These are phyloP conservation scores for Daldinia bambusicola DNA, from an alignment of 495 filamentous ascomycete genomes.

Conservation along the genomic window DNA sequence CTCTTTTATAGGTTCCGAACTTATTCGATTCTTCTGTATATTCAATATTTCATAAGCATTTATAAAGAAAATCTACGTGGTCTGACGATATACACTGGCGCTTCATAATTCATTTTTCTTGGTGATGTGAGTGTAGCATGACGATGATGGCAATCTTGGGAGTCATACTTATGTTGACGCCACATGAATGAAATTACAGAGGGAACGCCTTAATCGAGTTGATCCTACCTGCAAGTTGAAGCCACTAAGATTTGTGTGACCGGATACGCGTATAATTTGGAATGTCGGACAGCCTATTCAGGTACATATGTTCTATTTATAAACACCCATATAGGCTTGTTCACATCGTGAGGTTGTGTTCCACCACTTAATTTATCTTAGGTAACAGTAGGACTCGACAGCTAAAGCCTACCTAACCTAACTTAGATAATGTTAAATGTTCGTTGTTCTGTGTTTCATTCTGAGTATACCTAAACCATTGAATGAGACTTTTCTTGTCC, in stretches of 20 bases:
- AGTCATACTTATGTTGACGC: no score
- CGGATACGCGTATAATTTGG: background rate
- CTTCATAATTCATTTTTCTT: background rate
- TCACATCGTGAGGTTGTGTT: background rate
- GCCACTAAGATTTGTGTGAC: background rate
- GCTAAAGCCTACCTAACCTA: no score
- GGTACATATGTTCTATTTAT: background rate
- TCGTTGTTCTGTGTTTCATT: no score
- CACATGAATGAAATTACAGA: no score
- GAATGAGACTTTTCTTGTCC: no score
- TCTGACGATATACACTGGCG: background rate
- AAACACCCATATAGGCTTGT: background rate
- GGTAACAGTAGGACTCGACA: no score
- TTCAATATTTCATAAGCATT: background rate
- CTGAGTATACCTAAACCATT: no score
- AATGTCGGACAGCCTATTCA: background rate
- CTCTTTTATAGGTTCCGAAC: background rate
- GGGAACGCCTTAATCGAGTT: no score
- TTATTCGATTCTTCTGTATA: slow-evolving; percentile 4
- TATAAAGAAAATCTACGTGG: background rate
- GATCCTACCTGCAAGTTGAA: background rate
- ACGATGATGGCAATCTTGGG: no score
- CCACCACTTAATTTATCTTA: background rate
- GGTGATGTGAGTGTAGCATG: no score
- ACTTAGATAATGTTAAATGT: no score